Conservation (phyloP, 2,329 filamentous ascomycete species). For the Dryadomyces sulphureus region DNA sequence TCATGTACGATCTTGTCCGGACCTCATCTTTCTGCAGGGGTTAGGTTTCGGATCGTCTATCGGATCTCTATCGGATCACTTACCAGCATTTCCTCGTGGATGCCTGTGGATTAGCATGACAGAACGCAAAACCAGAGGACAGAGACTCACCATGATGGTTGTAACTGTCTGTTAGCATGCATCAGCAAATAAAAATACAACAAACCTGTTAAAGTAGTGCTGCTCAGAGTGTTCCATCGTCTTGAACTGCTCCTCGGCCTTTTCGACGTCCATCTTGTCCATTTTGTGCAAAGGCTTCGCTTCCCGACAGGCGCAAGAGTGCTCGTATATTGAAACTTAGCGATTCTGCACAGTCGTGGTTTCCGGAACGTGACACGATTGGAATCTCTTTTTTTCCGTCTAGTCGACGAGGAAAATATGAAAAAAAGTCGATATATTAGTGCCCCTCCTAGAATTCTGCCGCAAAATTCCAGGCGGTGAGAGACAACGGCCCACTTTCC, state of each 20-base stretch:
- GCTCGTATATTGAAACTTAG: too few species aligned
- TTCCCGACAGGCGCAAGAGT: not conserved
- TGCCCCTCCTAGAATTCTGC: conserved; percentile 3
- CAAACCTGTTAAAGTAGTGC: conserved; percentile 97
- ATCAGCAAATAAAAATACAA: conserved; percentile 3
- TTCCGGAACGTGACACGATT: not conserved
- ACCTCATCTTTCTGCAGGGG: conserved; percentile 85
- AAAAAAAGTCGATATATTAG: conserved; percentile 3
- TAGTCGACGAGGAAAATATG: not conserved
- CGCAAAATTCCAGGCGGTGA: conserved; percentile 3
- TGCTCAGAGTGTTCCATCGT: conserved; percentile 86
- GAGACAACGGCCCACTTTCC: not conserved
- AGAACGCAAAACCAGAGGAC: not conserved
- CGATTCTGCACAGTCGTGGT: not conserved
- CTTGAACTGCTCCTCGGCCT: conserved; percentile 49
- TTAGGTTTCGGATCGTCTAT: too few species aligned
- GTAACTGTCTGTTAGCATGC: conserved; percentile 51
- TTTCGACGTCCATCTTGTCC: conserved; percentile 41
- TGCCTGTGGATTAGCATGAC: conserved; percentile 38
- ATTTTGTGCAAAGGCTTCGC: conserved; percentile 15
- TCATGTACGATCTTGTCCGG: conserved; percentile 89
- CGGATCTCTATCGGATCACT: too few species aligned
- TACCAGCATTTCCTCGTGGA: conserved; percentile 97
- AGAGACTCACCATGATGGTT: conserved; percentile 76
- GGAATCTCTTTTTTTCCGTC: not conserved